phyloP scores from a whole-genome alignment of 2,329 filamentous ascomycete genomes.

The Neopestalotiopsis sp. region DNA sequence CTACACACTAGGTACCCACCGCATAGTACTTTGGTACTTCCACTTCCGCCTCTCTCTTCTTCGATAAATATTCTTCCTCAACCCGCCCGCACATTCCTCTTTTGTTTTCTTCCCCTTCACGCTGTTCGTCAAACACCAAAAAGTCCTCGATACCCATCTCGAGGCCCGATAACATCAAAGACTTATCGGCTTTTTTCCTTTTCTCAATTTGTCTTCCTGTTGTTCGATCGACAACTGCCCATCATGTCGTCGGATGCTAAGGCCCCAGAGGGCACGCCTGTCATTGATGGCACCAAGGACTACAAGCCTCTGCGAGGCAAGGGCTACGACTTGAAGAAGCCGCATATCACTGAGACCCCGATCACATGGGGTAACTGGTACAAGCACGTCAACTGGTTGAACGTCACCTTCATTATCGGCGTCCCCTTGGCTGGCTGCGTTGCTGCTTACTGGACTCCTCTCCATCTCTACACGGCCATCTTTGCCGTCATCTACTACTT shows the following conservation, averaged over 20 bases:
- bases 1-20: not conserved
- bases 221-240: not conserved
- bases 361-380: slow-evolving; percentile 86
- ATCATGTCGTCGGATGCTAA: slow-evolving; percentile 42
- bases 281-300: slow-evolving; percentile 60
- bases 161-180: slow-evolving; percentile 9
- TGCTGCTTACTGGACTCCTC: slow-evolving; percentile 77
- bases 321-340: slow-evolving; percentile 67
- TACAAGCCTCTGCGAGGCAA: slow-evolving; percentile 54
- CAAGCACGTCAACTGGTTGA: slow-evolving; percentile 94
- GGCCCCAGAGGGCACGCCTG: slow-evolving; percentile 43
- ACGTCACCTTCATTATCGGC: slow-evolving; percentile 79
- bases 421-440: slow-evolving; percentile 77
- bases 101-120: slow-evolving; percentile 3
- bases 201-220: not conserved
- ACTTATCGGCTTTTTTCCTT: not conserved
- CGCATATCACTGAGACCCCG: slow-evolving; percentile 83
- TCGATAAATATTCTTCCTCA: slow-evolving; percentile 18
- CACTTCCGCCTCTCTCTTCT: not conserved
- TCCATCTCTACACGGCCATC: slow-evolving; percentile 34
- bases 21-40: slow-evolving; percentile 5
- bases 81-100: slow-evolving; percentile 10
- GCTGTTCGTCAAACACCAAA: not conserved
- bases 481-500: slow-evolving; percentile 51
- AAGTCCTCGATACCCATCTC: slow-evolving; percentile 13